Conservation (phyloP, 805 yeast species). For the Candida broadrunensis region DNA sequence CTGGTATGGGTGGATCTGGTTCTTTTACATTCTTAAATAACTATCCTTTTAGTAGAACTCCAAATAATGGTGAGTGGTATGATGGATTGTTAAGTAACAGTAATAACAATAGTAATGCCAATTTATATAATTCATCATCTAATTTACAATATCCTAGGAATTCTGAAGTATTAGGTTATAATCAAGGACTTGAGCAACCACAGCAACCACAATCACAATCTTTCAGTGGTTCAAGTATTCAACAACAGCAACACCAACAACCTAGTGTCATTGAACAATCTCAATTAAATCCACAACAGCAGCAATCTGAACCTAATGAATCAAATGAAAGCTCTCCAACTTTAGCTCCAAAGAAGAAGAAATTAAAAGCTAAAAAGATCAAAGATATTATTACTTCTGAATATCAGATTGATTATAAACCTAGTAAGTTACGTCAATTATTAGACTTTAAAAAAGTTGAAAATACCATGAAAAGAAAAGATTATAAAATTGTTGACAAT, state of each 20-base stretch:
- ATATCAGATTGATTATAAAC: slow-evolving; percentile 22
- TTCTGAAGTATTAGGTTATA: background rate
- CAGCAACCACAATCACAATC: slow-evolving; percentile 1
- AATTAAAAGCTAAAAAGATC: slow-evolving; percentile 7
- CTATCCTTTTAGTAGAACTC: background rate
- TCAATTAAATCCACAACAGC: background rate
- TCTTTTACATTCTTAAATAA: background rate
- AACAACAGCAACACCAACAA: slow-evolving; percentile 1
- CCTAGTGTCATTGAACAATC: slow-evolving; percentile 1
- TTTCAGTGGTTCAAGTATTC: background rate
- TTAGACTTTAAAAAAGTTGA: slow-evolving; percentile 24
- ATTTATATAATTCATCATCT: background rate
- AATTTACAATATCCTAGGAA: background rate
- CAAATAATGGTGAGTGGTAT: background rate
- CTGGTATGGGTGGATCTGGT: background rate
- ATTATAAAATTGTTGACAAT: slow-evolving; percentile 27
- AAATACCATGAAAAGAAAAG: slow-evolving; percentile 7
- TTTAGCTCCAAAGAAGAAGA: slow-evolving; percentile 6
- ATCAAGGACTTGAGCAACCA: slow-evolving; percentile 1
- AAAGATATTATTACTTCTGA: slow-evolving; percentile 11
- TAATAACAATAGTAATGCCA: slow-evolving; percentile 1
- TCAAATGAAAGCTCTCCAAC: background rate
- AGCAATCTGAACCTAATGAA: background rate
- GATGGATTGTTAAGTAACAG: background rate
- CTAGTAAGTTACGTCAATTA: slow-evolving; percentile 21